Percentiles rank a stretch among this genome's conserved stretches.
Evolutionary conservation across 176 grass and related monocot species (phyloP).

Genomic region (Secale cereale): DNA sequence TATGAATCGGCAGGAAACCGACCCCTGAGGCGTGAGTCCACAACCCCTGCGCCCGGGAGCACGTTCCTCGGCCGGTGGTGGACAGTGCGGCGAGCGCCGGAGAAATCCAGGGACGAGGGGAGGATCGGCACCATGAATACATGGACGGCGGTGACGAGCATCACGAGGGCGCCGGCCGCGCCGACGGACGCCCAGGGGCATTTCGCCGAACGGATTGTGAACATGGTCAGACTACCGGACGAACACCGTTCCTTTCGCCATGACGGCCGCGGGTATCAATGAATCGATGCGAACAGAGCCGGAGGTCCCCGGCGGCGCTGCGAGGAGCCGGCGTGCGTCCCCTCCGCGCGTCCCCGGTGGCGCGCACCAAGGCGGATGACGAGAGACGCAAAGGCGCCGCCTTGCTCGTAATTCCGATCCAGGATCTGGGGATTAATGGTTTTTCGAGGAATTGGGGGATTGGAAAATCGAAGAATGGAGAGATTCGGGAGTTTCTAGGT

Average conservation of each 20-base stretch:
- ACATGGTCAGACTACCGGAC: slow-evolving; percentile 22
- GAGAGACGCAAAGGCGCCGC: not conserved
- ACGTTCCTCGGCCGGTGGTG: not conserved
- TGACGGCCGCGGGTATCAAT: not conserved
- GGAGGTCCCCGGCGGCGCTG: not conserved
- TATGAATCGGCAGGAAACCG: slow-evolving; percentile 51
- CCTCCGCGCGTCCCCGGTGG: too few relatives aligned
- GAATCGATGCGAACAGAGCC: not conserved
- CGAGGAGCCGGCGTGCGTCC: not conserved
- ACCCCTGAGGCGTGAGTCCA: slow-evolving; percentile 34
- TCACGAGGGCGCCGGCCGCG: slow-evolving; percentile 34
- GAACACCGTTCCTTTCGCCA: not conserved
- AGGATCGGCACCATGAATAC: slow-evolving; percentile 59
- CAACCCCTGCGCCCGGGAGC: not conserved
- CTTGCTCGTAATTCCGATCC: not conserved
- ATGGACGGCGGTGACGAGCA: slow-evolving; percentile 38
- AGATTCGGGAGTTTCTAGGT: not conserved
- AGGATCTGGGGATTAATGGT: not conserved
- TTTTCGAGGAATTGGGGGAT: not conserved
- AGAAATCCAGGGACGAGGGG: slow-evolving; percentile 51
- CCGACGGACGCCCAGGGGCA: slow-evolving; percentile 40
- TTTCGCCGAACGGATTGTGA: slow-evolving; percentile 41
- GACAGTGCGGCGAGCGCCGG: slow-evolving; percentile 3
- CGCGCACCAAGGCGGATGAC: not conserved
- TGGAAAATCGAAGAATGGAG: not conserved